Evolutionary conservation across 805 yeast genomes (phyloP), one percentile per base, ranked within the genome.

Genomic region (Yamadazyma philogaea): DNA sequence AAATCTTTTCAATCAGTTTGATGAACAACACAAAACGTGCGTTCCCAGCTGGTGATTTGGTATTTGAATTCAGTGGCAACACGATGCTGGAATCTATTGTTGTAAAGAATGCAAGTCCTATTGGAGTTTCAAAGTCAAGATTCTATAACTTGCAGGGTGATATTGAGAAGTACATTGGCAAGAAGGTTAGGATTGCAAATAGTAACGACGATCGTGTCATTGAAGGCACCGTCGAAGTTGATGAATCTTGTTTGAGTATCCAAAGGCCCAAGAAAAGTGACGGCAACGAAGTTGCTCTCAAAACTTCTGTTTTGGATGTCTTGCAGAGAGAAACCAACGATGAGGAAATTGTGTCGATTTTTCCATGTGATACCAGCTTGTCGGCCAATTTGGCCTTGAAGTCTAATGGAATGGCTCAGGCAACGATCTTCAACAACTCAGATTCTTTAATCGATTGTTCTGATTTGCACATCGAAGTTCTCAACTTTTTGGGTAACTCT

Each of bases 381-480:
- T 43, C 43, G 17, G 54, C 61, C 11, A 46, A 56, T 7, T 49
- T 66, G 16, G 53, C 56, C 21, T 66, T 70, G 11, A 64, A 65
- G 38, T 55, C 68, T 3, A 52, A 49, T 18, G 49, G 52, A 4
- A 51, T 66, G 55, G 59, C 68, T 2, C 70, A 64, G 34, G 49
- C 65, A 8, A 51, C 56, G 16, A 47, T 69, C 26, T 51, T 55
- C 15, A 69, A 69, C 50, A 58, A 54, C 41, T 50, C 67, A 1
- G 18, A 31, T 1, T 47, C 49, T 19, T 30, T 47, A 2, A 54
- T 69, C 39, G 65, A 59, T 35, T 63, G 70, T 40, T 51, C 60
- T 3, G 54, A 61, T 27, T 52, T 67, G 43, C 52, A 46, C 15
- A 53, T 69, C 33, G 60, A 55, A 40, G 53, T 68, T 7, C 44